Evolutionary conservation across 179 eudicot species (phyloP).

Genomic region (Gypsophila paniculata): DNA sequence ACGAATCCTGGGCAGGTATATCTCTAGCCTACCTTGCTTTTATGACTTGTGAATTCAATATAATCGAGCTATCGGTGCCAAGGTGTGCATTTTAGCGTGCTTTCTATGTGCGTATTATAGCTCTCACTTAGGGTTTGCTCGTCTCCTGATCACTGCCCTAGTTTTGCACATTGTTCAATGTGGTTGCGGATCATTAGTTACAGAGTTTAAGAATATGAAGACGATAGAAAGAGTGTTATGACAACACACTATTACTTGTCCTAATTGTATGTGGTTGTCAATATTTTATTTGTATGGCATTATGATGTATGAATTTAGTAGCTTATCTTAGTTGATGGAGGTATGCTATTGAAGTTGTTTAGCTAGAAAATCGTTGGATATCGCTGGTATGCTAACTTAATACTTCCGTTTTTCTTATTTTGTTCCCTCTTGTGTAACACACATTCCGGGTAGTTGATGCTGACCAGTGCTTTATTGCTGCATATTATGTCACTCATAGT

Average conservation of each 20-base stretch:
- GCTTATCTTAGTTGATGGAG: neutral
- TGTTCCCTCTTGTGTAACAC: neutral
- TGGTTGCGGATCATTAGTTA: no score
- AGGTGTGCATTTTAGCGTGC: neutral
- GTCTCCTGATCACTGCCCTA: neutral
- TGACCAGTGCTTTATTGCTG: neutral
- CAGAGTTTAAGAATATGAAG: neutral
- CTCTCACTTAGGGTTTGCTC: neutral
- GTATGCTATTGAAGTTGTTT: neutral
- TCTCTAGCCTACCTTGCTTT: neutral
- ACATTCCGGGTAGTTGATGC: neutral
- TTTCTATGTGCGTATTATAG: neutral
- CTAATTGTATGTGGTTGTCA: neutral
- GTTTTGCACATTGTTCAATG: neutral
- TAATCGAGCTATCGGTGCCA: neutral
- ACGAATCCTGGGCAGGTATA: conserved; percentile 82
- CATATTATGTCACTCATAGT: neutral
- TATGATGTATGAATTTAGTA: neutral
- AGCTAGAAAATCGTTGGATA: neutral
- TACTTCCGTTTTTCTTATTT: neutral
- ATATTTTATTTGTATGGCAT: neutral
- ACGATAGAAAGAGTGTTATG: neutral
- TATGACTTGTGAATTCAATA: neutral
- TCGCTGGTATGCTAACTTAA: neutral
- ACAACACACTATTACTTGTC: neutral